Base-by-base conservation (phyloP, 805 yeast genomes). In the Sporopachydermia lactativora region DNA sequence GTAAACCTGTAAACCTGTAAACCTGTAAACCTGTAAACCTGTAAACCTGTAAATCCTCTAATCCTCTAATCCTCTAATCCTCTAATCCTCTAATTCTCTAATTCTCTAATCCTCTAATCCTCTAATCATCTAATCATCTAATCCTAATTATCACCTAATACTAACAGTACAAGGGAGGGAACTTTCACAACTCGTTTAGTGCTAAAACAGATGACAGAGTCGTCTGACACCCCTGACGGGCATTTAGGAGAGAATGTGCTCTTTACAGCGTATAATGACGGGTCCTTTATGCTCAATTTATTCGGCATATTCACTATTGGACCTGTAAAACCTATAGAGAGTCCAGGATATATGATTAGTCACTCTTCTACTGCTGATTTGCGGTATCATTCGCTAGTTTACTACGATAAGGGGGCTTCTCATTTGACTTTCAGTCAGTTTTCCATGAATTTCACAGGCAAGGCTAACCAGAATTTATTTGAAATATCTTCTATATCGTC, bases 261-360 rank as follows among this genome's bases (percentile, higher is more conserved):
- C 51, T 54, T 53, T 6, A 49, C 41, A 19, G 65, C 54, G 19
- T 53, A 45, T 15, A 47, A 16, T 19, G 45, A 39, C 35, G 54
- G 51, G 39, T n/a, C 39, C 5, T 35, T 64, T 4, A 42, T 46
- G 13, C 34, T 64, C 3, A 50, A 55, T 2, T 44, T 64, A 5
- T 55, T 61, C 44, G 67, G 65, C 0, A 45, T 58, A 15, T 60
- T 60, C 36, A 42, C 51, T 5, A 46, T 61, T 4, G 64, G 56
- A 2, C 46, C 46, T n/a, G 36, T 50, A 31, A 15, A 31, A 36
- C 31, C n/a, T 8, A 24, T 8, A 8, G 13, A 24, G 31, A n/a
- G n/a, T 24, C 8, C 31, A 8, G 31, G 31, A 8, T 24, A 24
- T 24, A 24, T 24, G 31, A n/a, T n/a, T 24, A 8, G 31, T n/a